Conservation (phyloP, 2,329 filamentous ascomycete species). For the Pseudocercospora fijiensis region DNA sequence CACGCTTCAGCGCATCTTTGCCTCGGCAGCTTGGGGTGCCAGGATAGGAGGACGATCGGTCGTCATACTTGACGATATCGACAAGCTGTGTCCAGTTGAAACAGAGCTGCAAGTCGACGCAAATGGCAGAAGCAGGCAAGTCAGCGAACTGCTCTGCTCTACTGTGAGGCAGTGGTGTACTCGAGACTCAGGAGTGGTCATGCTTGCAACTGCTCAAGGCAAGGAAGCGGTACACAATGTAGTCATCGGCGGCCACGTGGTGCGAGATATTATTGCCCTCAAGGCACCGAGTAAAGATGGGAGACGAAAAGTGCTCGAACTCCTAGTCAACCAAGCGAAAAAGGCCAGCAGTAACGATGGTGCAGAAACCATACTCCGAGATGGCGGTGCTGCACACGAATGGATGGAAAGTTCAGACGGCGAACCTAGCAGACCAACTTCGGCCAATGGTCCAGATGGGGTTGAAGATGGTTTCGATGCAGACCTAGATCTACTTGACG, state of each 20-base stretch:
- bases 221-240: conserved; percentile 92
- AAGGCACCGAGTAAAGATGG: conserved; percentile 93
- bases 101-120: conserved; percentile 93
- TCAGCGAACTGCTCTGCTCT: conserved; percentile 83
- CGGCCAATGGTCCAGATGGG: conserved; percentile 46
- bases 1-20: conserved; percentile 77
- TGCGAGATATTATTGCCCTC: conserved; percentile 83
- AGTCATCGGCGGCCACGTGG: conserved; percentile 85
- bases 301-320: conserved; percentile 77
- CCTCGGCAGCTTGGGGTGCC: conserved; percentile 86
- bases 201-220: conserved; percentile 86
- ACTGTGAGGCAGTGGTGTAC: conserved; percentile 82
- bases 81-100: conserved; percentile 88
- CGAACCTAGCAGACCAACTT: conserved; percentile 45
- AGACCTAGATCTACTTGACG: conserved; percentile 83
- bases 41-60: conserved; percentile 78
- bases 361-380: conserved; percentile 11
- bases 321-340: conserved; percentile 58
- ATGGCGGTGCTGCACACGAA: conserved; percentile 29
- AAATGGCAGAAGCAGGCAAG: conserved; percentile 86
- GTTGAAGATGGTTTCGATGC: conserved; percentile 63
- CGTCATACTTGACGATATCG: conserved; percentile 88
- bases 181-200: conserved; percentile 73
- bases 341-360: conserved; percentile 18
- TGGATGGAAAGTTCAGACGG: conserved; percentile 74